Base-by-base conservation (phyloP, 1,284 basidiomycete genomes). In the Sparassis latifolia region DNA sequence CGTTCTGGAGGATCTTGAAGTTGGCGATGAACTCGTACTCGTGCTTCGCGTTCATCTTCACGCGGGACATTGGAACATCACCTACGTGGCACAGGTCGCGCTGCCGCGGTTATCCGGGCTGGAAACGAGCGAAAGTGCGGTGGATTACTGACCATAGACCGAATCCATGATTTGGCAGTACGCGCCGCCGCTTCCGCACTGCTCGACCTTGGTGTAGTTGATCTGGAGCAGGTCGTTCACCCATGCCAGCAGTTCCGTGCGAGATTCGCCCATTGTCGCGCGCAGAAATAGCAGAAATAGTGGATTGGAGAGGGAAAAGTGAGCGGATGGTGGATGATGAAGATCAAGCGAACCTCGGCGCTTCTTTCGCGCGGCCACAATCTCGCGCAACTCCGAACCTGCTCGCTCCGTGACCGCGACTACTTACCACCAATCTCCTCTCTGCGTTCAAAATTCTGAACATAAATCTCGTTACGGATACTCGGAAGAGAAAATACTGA, bases 21-120 rank as follows among this genome's bases (percentile, higher is more conserved):
- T 99, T 99, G 46, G 85, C 86, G 52, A 98, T 73, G 67, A 85
- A 97, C 71, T 98, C 95, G 72, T 97, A 98, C 68, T 97, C 93
- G 67, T 95, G 92, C 72, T 83, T 92, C 40, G 94, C 91, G 68
- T 86, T 86, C 81, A 95, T 89, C 77, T 96, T 97, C 60, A 97
- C 90, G 52, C 86, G 79, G 28, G 69, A 59, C 90, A 97, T 92
- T 10, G 92, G 91, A 0, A 97, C 60, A 71, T 97, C 91, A 58
- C 87, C 92, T 81, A 56, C 5, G 40, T 27, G 12, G 7, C 33
- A 51, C 33, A 42, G 35, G 35, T 37, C 20, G 52, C 45, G 27
- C 45, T 40, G 50, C 52, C 2, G 44, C 47, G 35, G 6, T 6
- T 37, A 37, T 6, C 35, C 12, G 35, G 6, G 35, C 35, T 6